Evolutionary conservation across 768 basidiomycete species (phyloP), one percentile per base, ranked within the genome.

Genomic region (Macrolepiota dolichaula): DNA sequence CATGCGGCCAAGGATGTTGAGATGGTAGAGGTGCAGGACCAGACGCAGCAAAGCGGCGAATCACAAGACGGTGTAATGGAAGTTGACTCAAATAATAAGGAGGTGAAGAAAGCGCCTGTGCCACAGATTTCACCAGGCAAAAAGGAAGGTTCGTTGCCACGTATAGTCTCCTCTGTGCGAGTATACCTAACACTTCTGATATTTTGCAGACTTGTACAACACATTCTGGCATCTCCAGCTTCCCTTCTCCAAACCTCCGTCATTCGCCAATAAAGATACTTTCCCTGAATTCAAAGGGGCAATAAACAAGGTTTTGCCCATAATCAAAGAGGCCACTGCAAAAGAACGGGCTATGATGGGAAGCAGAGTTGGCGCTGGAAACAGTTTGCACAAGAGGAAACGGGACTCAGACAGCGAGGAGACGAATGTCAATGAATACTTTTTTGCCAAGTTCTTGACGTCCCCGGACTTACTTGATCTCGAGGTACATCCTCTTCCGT

Each of bases 361-460:
- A 6, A 73, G 72, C 55, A 67, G 71, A 63, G 88, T 85, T 65
- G 82, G 88, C 61, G 73, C 76, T 4, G 77, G 74, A 0, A 63
- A 72, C 1, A 73, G 74, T 0, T 70, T 82, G 59, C 38, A 37
- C 32, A 93, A 91, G 72, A 80, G 88, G 60, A 90, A 88, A 74
- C 84, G 88, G 24, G 90, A 89, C 19, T 70, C 72, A 9, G 84
- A 85, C 37, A 67, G 72, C n/a, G 81, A 83, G 54, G 87, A 85
- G 67, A 76, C 73, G 15, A 79, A 78, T 57, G 74, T 76, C 19
- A 84, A 78, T 52, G 88, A 94, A 62, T 95, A 94, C 70, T 96
- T 96, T 75, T 96, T 95, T 68, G 92, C 94, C 38, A 97, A 96
- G 73, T 96, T 94, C 74, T 76, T 97, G 57, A 96, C 94, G 0